Percentiles rank a stretch among this genome's conserved stretches.
phyloP scores from a whole-genome alignment of 257 asterid genomes.

The Vinca minor region DNA sequence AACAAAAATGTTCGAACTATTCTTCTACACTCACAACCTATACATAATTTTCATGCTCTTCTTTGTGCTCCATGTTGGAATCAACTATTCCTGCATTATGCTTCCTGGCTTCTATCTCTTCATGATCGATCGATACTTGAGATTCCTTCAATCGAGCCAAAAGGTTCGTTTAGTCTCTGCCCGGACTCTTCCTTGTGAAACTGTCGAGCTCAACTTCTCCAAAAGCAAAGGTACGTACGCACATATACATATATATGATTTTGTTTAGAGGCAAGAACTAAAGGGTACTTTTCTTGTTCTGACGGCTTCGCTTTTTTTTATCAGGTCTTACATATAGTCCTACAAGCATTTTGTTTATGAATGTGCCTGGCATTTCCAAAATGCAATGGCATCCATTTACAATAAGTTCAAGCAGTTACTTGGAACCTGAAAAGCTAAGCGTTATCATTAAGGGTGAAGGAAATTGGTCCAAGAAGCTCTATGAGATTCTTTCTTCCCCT shows the following conservation, averaged over 20 bases:
- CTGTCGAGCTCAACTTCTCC: slow-evolving; percentile 70
- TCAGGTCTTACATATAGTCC: slow-evolving; percentile 55
- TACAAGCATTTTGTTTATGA: slow-evolving; percentile 67
- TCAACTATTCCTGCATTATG: slow-evolving; percentile 39
- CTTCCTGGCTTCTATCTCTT: slow-evolving; percentile 89
- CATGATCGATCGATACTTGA: slow-evolving; percentile 56
- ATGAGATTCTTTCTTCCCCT: slow-evolving; percentile 54
- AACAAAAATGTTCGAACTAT: slow-evolving; percentile 68
- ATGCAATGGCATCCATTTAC: slow-evolving; percentile 96
- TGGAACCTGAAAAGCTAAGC: slow-evolving; percentile 65
- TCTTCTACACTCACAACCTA: slow-evolving; percentile 74
- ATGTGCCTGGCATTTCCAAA: slow-evolving; percentile 66
- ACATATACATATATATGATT: slow-evolving; percentile 5
- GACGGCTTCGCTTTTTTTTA: background rate
- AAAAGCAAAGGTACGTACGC: slow-evolving; percentile 53
- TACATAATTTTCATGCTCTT: slow-evolving; percentile 62
- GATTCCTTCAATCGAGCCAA: slow-evolving; percentile 66
- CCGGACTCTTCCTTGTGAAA: slow-evolving; percentile 45
- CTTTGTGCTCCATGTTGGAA: slow-evolving; percentile 69
- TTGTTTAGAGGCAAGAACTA: background rate
- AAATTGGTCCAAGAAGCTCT: slow-evolving; percentile 64
- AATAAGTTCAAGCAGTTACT: slow-evolving; percentile 51
- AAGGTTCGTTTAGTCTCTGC: slow-evolving; percentile 54
- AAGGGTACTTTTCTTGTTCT: background rate
- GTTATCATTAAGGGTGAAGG: slow-evolving; percentile 66